Conservation (phyloP, 164 flowering plant species). For the Stephania yunnanensis region DNA sequence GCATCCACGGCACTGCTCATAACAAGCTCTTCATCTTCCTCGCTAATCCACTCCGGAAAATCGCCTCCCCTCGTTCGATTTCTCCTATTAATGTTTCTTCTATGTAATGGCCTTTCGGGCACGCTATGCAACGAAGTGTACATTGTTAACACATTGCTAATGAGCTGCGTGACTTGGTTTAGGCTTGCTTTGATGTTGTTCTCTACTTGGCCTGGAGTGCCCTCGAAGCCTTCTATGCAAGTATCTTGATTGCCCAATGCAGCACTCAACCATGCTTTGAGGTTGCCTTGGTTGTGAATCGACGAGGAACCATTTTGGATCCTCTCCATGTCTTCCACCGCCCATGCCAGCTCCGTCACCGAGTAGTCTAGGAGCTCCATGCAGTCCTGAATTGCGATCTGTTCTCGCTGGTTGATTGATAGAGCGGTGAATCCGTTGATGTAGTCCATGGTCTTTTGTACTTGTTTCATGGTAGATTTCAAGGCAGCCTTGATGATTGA, state of each 20-base stretch:
- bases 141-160: conserved; percentile 56
- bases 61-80: conserved; percentile 2
- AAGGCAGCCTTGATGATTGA: conserved; percentile 61
- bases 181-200: conserved; percentile 55
- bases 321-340: conserved; percentile 52
- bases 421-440: conserved; percentile 47
- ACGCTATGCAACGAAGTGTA: conserved; percentile 42
- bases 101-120: conserved; percentile 36
- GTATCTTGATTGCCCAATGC: conserved; percentile 92
- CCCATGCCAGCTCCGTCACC: conserved; percentile 71
- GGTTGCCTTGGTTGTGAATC: conserved; percentile 38
- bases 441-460: conserved; percentile 33
- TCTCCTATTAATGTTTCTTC: conserved; percentile 16
- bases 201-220: conserved; percentile 50
- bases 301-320: conserved; percentile 32
- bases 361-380: conserved; percentile 79
- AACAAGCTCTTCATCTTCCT: conserved; percentile 44
- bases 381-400: conserved; percentile 71
- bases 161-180: conserved; percentile 67
- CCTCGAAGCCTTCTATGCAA: conserved; percentile 86
- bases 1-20: conserved; percentile 10
- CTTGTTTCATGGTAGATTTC: conserved; percentile 42
- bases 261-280: conserved; percentile 85
- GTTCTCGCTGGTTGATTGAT: conserved; percentile 58
- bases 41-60: conserved; percentile 58